Evolutionary conservation across 139 green algal species (phyloP).

Genomic region (Chlamydomonas sphaeroides): DNA sequence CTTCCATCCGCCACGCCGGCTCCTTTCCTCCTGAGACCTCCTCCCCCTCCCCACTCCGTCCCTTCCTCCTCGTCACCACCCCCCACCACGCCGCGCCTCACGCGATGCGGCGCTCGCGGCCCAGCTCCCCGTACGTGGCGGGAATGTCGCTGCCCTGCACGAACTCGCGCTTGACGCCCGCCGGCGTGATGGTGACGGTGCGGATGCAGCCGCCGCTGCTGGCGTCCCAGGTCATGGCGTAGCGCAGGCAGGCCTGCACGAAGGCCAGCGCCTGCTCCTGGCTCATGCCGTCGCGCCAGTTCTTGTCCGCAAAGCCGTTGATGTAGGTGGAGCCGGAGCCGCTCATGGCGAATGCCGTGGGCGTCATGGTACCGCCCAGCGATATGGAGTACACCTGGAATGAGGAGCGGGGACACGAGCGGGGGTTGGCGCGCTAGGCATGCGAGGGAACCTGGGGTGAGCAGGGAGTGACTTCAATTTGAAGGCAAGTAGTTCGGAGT

Average conservation of each 20-base stretch:
- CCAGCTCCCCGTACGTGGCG: slow-evolving; percentile 49
- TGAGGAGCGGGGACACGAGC: too few relatives aligned
- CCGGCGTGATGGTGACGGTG: slow-evolving; percentile 76
- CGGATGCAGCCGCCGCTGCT: slow-evolving; percentile 86
- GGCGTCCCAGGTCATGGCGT: slow-evolving; percentile 89
- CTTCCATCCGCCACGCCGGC: too few relatives aligned
- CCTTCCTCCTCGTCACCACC: neutral
- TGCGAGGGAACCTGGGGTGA: too few relatives aligned
- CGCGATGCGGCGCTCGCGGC: neutral
- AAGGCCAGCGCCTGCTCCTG: slow-evolving; percentile 82
- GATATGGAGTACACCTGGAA: slow-evolving; percentile 62
- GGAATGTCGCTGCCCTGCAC: slow-evolving; percentile 56
- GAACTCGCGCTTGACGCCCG: slow-evolving; percentile 73
- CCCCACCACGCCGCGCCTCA: neutral
- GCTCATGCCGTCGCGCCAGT: slow-evolving; percentile 79
- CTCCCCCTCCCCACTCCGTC: neutral
- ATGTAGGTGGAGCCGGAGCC: slow-evolving; percentile 93
- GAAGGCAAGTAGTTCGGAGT: too few relatives aligned
- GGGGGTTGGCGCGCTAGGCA: too few relatives aligned
- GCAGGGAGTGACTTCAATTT: too few relatives aligned
- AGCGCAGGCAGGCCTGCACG: slow-evolving; percentile 75
- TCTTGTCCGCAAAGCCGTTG: slow-evolving; percentile 81
- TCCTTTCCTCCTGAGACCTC: too few relatives aligned
- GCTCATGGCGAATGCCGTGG: slow-evolving; percentile 77
- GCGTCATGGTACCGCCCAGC: slow-evolving; percentile 85